Evolutionary conservation across 345 rosid species (phyloP).

Genomic region (Punica granatum): DNA sequence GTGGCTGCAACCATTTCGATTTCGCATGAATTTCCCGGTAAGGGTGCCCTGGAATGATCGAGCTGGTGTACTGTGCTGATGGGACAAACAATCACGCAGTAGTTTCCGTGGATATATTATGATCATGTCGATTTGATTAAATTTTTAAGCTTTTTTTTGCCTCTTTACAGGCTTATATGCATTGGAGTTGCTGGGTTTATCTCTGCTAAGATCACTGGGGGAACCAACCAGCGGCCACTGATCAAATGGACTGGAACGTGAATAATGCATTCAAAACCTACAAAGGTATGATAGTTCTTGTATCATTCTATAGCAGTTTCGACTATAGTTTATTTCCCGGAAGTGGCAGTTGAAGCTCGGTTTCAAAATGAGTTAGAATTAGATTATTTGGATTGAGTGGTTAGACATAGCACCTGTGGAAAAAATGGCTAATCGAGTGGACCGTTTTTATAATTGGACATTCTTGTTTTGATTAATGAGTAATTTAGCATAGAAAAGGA

Average conservation of each 20-base stretch:
- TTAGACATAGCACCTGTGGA: not conserved
- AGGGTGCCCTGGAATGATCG: no score
- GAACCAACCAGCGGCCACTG: slow-evolving; percentile 21
- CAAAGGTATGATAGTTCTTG: slow-evolving; percentile 44
- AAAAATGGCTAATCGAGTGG: not conserved
- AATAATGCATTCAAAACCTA: slow-evolving; percentile 66
- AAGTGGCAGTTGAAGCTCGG: not conserved
- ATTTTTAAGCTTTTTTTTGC: not conserved
- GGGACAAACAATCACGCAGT: no score
- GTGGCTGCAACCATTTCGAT: no score
- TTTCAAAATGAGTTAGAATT: not conserved
- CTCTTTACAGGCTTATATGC: not conserved
- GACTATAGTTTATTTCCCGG: not conserved
- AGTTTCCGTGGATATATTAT: not conserved
- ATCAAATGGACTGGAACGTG: slow-evolving; percentile 75
- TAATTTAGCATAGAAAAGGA: not conserved
- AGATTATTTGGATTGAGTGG: no score
- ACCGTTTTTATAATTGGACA: not conserved
- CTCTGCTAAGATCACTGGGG: slow-evolving; percentile 8
- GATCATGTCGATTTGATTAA: not conserved
- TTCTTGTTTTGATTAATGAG: not conserved
- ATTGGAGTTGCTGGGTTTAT: not conserved
- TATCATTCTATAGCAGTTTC: not conserved
- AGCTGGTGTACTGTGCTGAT: no score
- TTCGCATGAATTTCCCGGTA: no score